Base-by-base conservation (phyloP, 2,329 filamentous ascomycete genomes). In the Elsinoe necatrix region DNA sequence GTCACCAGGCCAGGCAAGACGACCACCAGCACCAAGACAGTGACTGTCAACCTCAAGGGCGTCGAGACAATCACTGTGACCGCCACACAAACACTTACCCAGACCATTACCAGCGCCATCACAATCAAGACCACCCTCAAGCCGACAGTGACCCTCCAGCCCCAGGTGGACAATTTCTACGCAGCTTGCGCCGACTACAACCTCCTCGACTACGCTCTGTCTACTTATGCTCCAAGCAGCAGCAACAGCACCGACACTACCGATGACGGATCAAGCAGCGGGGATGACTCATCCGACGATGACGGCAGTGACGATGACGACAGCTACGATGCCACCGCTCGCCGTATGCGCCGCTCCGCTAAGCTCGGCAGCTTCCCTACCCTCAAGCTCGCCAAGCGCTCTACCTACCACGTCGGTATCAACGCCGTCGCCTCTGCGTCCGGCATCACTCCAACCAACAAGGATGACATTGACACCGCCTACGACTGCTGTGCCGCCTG, bases 401-500 rank as follows among this genome's bases (percentile, higher is more conserved):
- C 48, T 16, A 34, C 29, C 31, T 52, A 34, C 31, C 48, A 52
- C 20, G 48, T 45, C 54, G 52, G 52, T 37, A 55, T 42, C 52
- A 42, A 55, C 52, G 39, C 39, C 42, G 29, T 45, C 2, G 41
- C 54, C 20, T 8, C 23, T 5, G 29, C 25, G 2, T 37, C 48
- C 20, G 48, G 48, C 18, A 2, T 52, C 48, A 52, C 48, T 14
- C 25, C 18, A 4, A 23, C 11, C 2, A 11, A 9, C 8, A 20
- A 37, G 16, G 48, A 52, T 9, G 21, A 23, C 31, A 25, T 52
- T 11, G 29, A 52, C 29, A 34, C 48, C 16, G 48, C 48, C n/a
- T 52, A 52, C 31, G 48, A 52, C 48, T 52, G 48, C 48, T 52
- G 48, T 29, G 48, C 48, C 20, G 31, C 16, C 8, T 52, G 48